Evolutionary conservation across 2,329 filamentous ascomycete genomes (phyloP), one percentile per base, ranked within the genome.

Genomic region (Metarhizium guizhouense): DNA sequence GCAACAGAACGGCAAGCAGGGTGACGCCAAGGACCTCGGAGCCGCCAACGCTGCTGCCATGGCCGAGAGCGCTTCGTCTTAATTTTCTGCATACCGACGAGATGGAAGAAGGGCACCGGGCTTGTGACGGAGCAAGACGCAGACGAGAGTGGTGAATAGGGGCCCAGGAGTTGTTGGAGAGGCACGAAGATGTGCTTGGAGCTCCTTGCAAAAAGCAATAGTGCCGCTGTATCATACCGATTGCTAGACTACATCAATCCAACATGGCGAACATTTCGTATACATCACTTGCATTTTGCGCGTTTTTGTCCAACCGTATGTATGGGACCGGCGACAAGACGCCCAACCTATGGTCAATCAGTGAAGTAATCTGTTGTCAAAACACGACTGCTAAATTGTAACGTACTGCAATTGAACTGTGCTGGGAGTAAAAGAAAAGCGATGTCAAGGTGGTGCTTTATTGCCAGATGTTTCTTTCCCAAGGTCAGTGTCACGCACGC

Each of bases 1-100:
- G 68, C 66, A 70, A 67, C 74, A 97, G 94, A 90, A 91, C 78
- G 94, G 94, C 81, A 96, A 96, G 85, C 90, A 95, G 79, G 88
- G 90, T 72, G 93, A 97, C 51, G 64, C 79, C 69, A 88, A 89
- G 83, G 84, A 80, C 71, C 77, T 96, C 63, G 83, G 73, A 54
- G 72, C 79, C 47, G 81, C 79, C 67, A 83, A 82, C 69, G 67
- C 70, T 54, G 66, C 70, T 59, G 66, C 64, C 61, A 68, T 68
- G 65, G 63, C 63, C 58, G 67, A 74, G 64, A 64, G 68, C 58
- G 68, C 73, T 57, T 69, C 72, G 13, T 67, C 69, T 54, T 71
- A 70, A 66, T 60, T 55, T 34, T 48, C 7, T 48, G 45, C 20
- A 48, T n/a, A 16, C 16, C 49, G 42, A 47, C 32, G 45, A 40